Percentiles rank a stretch among this genome's conserved stretches.
Conservation (phyloP, 2,329 filamentous ascomycete genomes). For the Fonsecaea nubica region DNA sequence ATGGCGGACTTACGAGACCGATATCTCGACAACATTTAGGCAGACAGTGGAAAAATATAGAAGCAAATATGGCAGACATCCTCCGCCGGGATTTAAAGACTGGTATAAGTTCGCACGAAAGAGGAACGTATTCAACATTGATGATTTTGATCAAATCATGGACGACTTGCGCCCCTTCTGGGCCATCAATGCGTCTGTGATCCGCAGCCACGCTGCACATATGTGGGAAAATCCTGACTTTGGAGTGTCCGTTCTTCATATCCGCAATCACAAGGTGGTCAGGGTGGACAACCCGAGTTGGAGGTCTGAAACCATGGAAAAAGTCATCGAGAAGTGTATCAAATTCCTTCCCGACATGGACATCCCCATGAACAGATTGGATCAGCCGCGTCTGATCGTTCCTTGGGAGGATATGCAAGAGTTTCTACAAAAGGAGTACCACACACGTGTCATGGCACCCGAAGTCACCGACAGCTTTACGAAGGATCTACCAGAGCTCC, state of each 20-base stretch:
- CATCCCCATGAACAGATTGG: constrained; percentile 70
- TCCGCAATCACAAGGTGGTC: constrained; percentile 46
- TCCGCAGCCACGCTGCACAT: constrained; percentile 45
- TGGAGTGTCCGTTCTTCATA: constrained; percentile 45
- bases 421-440: constrained; percentile 58
- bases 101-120: constrained; percentile 51
- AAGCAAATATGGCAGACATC: constrained; percentile 48
- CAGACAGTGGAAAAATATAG: constrained; percentile 50
- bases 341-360: constrained; percentile 67
- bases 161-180: constrained; percentile 50
- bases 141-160: constrained; percentile 49
- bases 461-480: constrained; percentile 54
- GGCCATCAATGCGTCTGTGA: constrained; percentile 44
- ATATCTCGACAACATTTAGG: constrained; percentile 47
- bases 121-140: constrained; percentile 47
- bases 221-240: constrained; percentile 43
- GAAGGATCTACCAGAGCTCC: constrained; percentile 48
- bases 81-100: constrained; percentile 49
- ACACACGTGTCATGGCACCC: constrained; percentile 52
- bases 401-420: constrained; percentile 63
- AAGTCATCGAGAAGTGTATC: constrained; percentile 60
- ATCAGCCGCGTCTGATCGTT: constrained; percentile 68
- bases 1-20: constrained; percentile 45
- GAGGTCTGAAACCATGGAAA: constrained; percentile 51
- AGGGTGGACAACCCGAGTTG: constrained; percentile 49